Percentiles rank a stretch among this genome's conserved stretches.
Conservation (phyloP, 2,329 filamentous ascomycete genomes). For the Penicillium sp. region DNA sequence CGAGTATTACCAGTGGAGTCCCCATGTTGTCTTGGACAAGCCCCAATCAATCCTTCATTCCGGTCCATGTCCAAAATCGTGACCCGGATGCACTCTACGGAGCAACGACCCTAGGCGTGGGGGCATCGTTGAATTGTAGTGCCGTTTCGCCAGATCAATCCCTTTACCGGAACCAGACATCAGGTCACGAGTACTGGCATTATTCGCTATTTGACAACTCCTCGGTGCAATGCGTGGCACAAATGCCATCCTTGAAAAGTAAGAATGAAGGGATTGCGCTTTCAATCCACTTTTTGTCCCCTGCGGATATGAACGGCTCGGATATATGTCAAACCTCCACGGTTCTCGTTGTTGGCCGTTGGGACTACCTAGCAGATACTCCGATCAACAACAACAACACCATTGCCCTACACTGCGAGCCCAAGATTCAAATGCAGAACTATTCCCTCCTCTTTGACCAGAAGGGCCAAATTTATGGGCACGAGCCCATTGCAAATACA, state of each 20-base stretch:
- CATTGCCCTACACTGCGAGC: slow-evolving; percentile 34
- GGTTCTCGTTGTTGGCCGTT: slow-evolving; percentile 32
- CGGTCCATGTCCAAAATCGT: slow-evolving; percentile 21
- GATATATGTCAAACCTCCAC: slow-evolving; percentile 34
- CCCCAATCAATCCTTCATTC: slow-evolving; percentile 31
- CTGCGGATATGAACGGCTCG: slow-evolving; percentile 17
- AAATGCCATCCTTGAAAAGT: slow-evolving; percentile 25
- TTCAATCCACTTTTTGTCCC: slow-evolving; percentile 36
- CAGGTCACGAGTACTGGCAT: slow-evolving; percentile 22
- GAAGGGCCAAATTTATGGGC: slow-evolving; percentile 26
- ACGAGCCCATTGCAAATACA: slow-evolving; percentile 17
- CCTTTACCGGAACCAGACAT: slow-evolving; percentile 13
- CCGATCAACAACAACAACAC: slow-evolving; percentile 27
- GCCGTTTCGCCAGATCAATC: slow-evolving; percentile 17
- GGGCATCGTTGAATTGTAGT: slow-evolving; percentile 25
- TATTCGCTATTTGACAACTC: slow-evolving; percentile 26
- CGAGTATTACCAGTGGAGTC: slow-evolving; percentile 34
- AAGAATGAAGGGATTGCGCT: slow-evolving; percentile 26
- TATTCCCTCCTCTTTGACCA: slow-evolving; percentile 30
- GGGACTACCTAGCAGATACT: slow-evolving; percentile 30
- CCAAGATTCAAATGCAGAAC: slow-evolving; percentile 21
- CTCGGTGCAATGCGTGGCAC: slow-evolving; percentile 25
- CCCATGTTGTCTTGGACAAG: slow-evolving; percentile 34
- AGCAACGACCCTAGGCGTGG: slow-evolving; percentile 30
- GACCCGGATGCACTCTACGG: slow-evolving; percentile 26